A percentile compares a stretch with the other conserved stretches of the same genome.
Conservation (phyloP, 2,329 filamentous ascomycete genomes). For the Helotiales sp. region DNA sequence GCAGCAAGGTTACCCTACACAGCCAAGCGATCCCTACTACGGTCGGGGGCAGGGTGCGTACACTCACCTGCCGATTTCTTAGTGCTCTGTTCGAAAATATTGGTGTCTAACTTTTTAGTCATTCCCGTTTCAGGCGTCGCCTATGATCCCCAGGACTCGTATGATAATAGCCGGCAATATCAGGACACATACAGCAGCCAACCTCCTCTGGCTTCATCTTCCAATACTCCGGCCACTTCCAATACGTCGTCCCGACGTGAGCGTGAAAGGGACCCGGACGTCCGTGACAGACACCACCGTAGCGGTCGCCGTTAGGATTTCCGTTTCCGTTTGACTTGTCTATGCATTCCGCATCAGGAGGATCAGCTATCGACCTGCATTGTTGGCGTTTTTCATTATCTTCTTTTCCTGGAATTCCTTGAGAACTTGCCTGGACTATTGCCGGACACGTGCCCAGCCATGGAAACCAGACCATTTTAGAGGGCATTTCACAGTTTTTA, state of each 20-base stretch:
- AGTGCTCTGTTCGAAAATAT: constrained; percentile 30
- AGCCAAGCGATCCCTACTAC: constrained; percentile 59
- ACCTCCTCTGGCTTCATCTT: constrained; percentile 30
- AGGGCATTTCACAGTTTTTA: constrained; percentile 31
- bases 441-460: constrained; percentile 31
- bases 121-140: constrained; percentile 32
- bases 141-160: constrained; percentile 35
- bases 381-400: constrained; percentile 40
- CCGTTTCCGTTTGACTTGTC: constrained; percentile 24
- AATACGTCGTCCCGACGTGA: constrained; percentile 35
- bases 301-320: constrained; percentile 31
- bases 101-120: constrained; percentile 43
- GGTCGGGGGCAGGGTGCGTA: constrained; percentile 62
- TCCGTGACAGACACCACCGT: constrained; percentile 35
- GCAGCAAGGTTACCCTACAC: constrained; percentile 42
- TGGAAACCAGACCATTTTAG: constrained; percentile 35
- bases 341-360: constrained; percentile 27
- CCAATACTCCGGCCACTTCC: constrained; percentile 35
- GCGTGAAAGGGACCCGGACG: constrained; percentile 37
- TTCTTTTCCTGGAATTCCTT: constrained; percentile 33
- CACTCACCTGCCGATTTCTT: constrained; percentile 38
- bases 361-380: constrained; percentile 30
- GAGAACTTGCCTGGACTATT: constrained; percentile 29
- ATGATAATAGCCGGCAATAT: constrained; percentile 29
- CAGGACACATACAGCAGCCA: constrained; percentile 35